Percentiles rank a stretch among this genome's conserved stretches.
Evolutionary conservation across 1,284 basidiomycete genomes (phyloP).

Genomic region (Leccinum pachyderme): DNA sequence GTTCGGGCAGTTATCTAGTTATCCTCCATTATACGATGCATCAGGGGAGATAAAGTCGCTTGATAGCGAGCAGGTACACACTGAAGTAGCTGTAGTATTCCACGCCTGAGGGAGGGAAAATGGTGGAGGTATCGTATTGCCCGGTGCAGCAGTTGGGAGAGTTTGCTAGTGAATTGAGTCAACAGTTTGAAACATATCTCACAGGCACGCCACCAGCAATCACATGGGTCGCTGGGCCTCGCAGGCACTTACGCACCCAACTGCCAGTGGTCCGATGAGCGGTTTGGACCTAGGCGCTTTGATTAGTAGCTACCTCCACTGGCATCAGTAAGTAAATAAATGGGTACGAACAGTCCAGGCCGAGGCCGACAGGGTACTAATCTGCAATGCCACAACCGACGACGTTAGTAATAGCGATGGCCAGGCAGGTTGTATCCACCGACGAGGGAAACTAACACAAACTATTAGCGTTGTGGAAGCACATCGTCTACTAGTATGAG

Average conservation of each 20-base stretch:
- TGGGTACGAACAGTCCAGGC: conserved; percentile 36
- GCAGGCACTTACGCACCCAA: conserved; percentile 53
- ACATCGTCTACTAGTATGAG: too few relatives aligned
- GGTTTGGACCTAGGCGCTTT: conserved; percentile 38
- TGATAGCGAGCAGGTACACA: too few relatives aligned
- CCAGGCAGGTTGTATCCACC: conserved; percentile 50
- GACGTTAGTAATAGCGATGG: conserved; percentile 42
- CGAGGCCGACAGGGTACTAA: conserved; percentile 47
- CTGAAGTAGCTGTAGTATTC: conserved; percentile 49
- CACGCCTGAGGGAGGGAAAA: conserved; percentile 33
- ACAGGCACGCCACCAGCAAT: too few relatives aligned
- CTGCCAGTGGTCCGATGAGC: conserved; percentile 44
- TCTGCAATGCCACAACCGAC: conserved; percentile 38
- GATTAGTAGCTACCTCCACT: not conserved
- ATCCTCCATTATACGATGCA: too few relatives aligned
- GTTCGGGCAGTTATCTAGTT: too few relatives aligned
- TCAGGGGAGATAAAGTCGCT: too few relatives aligned
- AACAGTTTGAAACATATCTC: too few relatives aligned
- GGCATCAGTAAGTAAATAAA: not conserved
- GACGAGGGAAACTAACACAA: conserved; percentile 27
- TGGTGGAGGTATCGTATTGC: conserved; percentile 36
- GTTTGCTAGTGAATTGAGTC: conserved; percentile 28
- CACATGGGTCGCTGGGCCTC: conserved; percentile 39
- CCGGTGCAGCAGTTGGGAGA: conserved; percentile 40
- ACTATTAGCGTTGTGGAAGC: not conserved